Percentiles rank a stretch among this genome's conserved stretches.
Conservation (phyloP, 2,329 filamentous ascomycete species). For the Chalara sp. region DNA sequence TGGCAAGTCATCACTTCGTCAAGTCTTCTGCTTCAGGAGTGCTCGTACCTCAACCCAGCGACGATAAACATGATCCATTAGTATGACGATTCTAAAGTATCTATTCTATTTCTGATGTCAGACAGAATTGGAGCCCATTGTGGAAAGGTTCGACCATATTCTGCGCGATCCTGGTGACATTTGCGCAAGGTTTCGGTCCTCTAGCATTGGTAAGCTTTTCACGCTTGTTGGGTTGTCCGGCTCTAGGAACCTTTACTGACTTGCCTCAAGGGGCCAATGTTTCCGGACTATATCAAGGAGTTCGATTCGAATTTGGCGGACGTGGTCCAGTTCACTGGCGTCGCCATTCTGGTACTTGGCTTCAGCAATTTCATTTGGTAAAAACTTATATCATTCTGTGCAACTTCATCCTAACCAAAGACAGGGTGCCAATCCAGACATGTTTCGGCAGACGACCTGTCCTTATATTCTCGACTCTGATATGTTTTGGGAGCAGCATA, state of each 20-base stretch:
- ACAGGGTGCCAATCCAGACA: conserved; percentile 36
- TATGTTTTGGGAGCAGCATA: conserved; percentile 38
- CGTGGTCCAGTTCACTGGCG: conserved; percentile 43
- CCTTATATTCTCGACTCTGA: conserved; percentile 35
- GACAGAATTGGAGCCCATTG: conserved; percentile 35
- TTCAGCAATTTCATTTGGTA: conserved; percentile 45
- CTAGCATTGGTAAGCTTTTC: conserved; percentile 29
- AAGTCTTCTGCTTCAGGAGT: conserved; percentile 42
- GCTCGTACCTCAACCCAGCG: conserved; percentile 40
- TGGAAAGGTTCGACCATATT: conserved; percentile 36
- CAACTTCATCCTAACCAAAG: not conserved
- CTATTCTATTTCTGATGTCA: not conserved
- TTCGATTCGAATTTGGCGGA: conserved; percentile 46
- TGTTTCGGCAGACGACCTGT: conserved; percentile 41
- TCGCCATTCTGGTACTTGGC: conserved; percentile 40
- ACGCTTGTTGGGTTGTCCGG: not conserved
- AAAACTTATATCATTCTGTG: conserved; percentile 5
- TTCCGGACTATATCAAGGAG: conserved; percentile 47
- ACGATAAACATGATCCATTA: conserved; percentile 41
- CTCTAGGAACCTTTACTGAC: not conserved
- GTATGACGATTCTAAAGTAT: conserved; percentile 5
- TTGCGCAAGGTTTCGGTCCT: conserved; percentile 34
- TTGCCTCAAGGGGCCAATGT: conserved; percentile 40
- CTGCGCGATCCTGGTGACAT: conserved; percentile 32
- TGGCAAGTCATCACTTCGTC: conserved; percentile 57